Evolutionary conservation across 805 yeast species (phyloP), one percentile per base, ranked within the genome.

Genomic region (Candida silvicultrix): DNA sequence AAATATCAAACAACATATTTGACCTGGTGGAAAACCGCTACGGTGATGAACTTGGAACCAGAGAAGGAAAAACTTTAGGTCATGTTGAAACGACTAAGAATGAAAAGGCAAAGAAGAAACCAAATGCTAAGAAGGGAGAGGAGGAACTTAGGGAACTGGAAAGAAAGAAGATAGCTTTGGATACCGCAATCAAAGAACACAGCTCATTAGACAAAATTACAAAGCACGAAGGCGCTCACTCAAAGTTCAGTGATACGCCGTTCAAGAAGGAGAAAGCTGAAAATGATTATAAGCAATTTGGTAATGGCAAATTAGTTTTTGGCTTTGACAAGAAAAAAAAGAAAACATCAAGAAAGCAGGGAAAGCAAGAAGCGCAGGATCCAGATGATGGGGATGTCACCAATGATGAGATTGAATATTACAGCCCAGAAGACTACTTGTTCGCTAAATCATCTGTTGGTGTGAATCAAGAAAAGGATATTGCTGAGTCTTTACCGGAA

Each of bases 371-470:
- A 12, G 12, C 5, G 16, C 6, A 5, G 25, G 16, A 3, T 20
- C 8, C 18, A 5, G 36, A 29, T n/a, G 42, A 31, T 11, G n/a
- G 9, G 1, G 39, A 38, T 10, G 46, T 41, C 1, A n/a, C 16
- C 19, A 43, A 31, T 35, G 42, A 32, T 8, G 51, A 45, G 12
- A 28, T 44, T 20, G 51, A 44, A 23, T 38, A 19, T 16, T 39
- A 49, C 12, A 43, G 45, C 18, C 48, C 44, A 7, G 52, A 47
- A 28, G 38, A 28, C 8, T 48, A 40, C 3, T 39, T 49, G 25
- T 49, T 41, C 16, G 28, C 41, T 4, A 31, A 31, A 31, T 14
- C 35, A 7, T 31, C 35, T 15, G 9, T 15, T 31, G 35, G 12
- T 15, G 35, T n/a, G n/a, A n/a, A n/a, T n/a, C n/a, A n/a, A n/a